phyloP scores from a whole-genome alignment of 495 filamentous ascomycete genomes.

The Rusavskia elegans region DNA sequence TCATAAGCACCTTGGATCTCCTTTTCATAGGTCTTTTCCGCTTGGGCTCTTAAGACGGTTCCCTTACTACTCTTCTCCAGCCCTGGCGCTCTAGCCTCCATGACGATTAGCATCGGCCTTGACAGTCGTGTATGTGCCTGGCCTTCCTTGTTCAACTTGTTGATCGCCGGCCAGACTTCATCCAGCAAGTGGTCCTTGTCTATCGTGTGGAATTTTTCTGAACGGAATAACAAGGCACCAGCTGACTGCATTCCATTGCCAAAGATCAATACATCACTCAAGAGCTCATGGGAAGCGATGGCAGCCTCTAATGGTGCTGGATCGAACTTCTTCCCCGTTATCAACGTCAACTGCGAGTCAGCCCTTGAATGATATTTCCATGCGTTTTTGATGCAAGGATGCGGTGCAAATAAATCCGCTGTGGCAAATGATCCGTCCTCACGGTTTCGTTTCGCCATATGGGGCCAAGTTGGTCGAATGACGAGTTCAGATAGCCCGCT shows the following conservation, averaged over 20 bases:
- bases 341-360: conserved; percentile 43
- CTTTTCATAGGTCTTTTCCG: conserved; percentile 22
- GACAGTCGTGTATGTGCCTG: conserved; percentile 27
- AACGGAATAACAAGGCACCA: conserved; percentile 27
- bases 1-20: conserved; percentile 27
- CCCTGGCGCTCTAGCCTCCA: conserved; percentile 12
- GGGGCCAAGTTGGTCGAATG: conserved; percentile 42
- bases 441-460: conserved; percentile 43
- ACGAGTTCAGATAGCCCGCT: conserved; percentile 44
- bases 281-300: conserved; percentile 17
- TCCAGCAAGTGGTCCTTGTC: conserved; percentile 14
- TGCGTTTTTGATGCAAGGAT: conserved; percentile 31
- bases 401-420: conserved; percentile 39
- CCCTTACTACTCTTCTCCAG: conserved; percentile 40
- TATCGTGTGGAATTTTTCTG: not conserved
- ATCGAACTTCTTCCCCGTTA: conserved; percentile 56
- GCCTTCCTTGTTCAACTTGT: conserved; percentile 22
- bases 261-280: conserved; percentile 32
- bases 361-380: conserved; percentile 45
- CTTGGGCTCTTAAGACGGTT: conserved; percentile 26
- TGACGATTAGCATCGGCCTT: conserved; percentile 27
- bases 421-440: conserved; percentile 42
- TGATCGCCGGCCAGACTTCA: conserved; percentile 20
- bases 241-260: conserved; percentile 27
- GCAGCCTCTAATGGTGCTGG: conserved; percentile 42